phyloP scores from a whole-genome alignment of 106 monocot species.

The Apostasia shenzhenica region DNA sequence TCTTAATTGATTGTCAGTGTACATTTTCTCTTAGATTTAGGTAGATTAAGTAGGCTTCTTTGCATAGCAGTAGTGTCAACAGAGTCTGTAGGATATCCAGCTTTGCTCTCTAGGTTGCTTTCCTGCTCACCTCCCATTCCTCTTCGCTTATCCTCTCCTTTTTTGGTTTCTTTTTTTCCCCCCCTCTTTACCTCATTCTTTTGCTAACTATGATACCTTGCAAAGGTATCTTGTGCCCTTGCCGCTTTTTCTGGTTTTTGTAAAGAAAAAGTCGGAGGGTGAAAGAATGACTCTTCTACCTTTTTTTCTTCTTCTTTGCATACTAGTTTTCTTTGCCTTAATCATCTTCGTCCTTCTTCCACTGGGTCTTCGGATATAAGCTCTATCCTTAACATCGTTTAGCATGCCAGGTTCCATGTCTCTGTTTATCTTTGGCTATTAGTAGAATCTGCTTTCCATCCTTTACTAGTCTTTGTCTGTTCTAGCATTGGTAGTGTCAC shows the following conservation, averaged over 20 bases:
- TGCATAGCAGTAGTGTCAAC: not conserved
- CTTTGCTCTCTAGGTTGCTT: not conserved
- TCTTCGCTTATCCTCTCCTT: not conserved
- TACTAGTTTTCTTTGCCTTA: too few species aligned
- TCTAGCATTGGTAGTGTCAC: too few species aligned
- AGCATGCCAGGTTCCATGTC: too few species aligned
- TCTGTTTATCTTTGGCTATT: too few species aligned
- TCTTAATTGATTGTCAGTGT: not conserved
- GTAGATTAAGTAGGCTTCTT: constrained; percentile 5
- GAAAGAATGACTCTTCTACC: not conserved
- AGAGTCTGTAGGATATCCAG: not conserved
- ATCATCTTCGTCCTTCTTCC: too few species aligned
- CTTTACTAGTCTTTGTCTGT: too few species aligned
- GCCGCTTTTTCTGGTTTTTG: constrained; percentile 21
- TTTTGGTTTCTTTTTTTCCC: constrained; percentile 4
- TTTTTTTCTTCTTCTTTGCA: too few species aligned
- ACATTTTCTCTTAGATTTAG: not conserved
- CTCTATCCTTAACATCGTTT: too few species aligned
- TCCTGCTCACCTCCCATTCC: not conserved
- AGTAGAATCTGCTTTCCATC: too few species aligned
- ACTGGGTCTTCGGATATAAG: too few species aligned
- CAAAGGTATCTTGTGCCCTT: constrained; percentile 12
- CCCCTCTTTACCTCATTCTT: constrained; percentile 20
- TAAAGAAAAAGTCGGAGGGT: constrained; percentile 2
- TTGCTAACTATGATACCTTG: constrained; percentile 1